A percentile compares a stretch with the other conserved stretches of the same genome.
phyloP scores from a whole-genome alignment of 352 stramenopile species.

The Peronosclerospora sorghi region DNA sequence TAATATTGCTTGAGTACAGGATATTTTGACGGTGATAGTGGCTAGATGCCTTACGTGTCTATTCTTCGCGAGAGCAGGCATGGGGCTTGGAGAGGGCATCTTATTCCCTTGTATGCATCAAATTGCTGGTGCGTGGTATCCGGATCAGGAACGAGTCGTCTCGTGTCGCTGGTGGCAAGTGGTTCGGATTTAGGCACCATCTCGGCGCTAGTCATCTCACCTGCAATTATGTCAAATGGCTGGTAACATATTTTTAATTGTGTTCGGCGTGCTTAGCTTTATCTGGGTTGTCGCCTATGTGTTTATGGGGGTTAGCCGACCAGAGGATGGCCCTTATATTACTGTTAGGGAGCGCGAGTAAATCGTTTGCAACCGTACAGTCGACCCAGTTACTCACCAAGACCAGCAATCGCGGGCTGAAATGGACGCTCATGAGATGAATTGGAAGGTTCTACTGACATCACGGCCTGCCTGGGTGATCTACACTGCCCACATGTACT shows the following conservation, averaged over 20 bases:
- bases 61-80: conserved; percentile 63
- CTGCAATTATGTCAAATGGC: conserved; percentile 41
- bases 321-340: conserved; percentile 54
- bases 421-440: conserved; percentile 37
- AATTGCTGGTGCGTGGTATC: conserved; percentile 73
- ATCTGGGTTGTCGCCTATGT: conserved; percentile 61
- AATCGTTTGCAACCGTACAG: conserved; percentile 60
- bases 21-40: conserved; percentile 63
- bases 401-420: conserved; percentile 28
- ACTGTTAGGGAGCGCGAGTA: conserved; percentile 40
- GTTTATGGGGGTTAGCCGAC: conserved; percentile 47
- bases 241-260: conserved; percentile 72
- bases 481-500: conserved; percentile 77
- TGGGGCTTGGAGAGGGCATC: conserved; percentile 80
- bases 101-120: conserved; percentile 85
- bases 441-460: conserved; percentile 55
- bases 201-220: conserved; percentile 54
- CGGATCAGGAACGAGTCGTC: conserved; percentile 57
- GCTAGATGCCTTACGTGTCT: conserved; percentile 51
- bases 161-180: conserved; percentile 66
- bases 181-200: conserved; percentile 77
- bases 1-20: conserved; percentile 20
- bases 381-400: conserved; percentile 31
- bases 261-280: conserved; percentile 68
- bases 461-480: conserved; percentile 68